phyloP scores from a whole-genome alignment of 108 stramenopile species.

The Nitzschia palea region DNA sequence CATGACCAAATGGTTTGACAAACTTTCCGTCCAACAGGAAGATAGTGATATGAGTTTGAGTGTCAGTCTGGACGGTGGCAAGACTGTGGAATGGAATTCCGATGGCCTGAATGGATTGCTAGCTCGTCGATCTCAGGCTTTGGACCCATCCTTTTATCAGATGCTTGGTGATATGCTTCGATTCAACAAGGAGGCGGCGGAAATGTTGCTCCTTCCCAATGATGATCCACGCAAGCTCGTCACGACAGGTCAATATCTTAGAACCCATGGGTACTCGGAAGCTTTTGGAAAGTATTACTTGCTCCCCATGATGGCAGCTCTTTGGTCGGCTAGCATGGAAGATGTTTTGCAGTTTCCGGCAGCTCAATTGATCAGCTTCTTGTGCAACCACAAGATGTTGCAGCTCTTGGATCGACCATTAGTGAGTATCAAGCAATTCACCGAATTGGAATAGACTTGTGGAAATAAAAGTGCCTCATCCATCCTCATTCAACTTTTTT shows the following conservation, averaged over 20 bases:
- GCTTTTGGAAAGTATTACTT: slow-evolving; percentile 86
- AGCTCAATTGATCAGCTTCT: slow-evolving; percentile 79
- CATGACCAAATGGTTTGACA: slow-evolving; percentile 85
- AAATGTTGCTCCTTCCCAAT: slow-evolving; percentile 56
- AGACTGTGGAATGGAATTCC: slow-evolving; percentile 86
- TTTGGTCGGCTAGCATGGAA: slow-evolving; percentile 85
- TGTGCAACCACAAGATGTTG: slow-evolving; percentile 96
- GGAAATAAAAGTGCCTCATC: neutral
- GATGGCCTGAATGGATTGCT: slow-evolving; percentile 69
- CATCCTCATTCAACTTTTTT: slow-evolving; percentile 6
- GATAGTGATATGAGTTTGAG: slow-evolving; percentile 87
- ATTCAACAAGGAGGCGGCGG: slow-evolving; percentile 81
- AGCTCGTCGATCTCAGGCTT: slow-evolving; percentile 59
- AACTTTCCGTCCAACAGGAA: slow-evolving; percentile 69
- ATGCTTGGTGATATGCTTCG: slow-evolving; percentile 84
- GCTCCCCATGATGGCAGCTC: slow-evolving; percentile 94
- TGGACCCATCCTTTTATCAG: slow-evolving; percentile 66
- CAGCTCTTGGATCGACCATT: slow-evolving; percentile 73
- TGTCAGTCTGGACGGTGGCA: slow-evolving; percentile 83
- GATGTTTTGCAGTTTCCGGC: slow-evolving; percentile 89
- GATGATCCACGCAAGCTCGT: slow-evolving; percentile 73
- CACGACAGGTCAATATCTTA: slow-evolving; percentile 88
- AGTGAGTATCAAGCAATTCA: slow-evolving; percentile 34
- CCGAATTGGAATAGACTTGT: too few species aligned
- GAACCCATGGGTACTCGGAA: slow-evolving; percentile 63